These are phyloP conservation scores for Pleurotus djamor DNA, from an alignment of 768 basidiomycete species.

Conservation along the genomic window DNA sequence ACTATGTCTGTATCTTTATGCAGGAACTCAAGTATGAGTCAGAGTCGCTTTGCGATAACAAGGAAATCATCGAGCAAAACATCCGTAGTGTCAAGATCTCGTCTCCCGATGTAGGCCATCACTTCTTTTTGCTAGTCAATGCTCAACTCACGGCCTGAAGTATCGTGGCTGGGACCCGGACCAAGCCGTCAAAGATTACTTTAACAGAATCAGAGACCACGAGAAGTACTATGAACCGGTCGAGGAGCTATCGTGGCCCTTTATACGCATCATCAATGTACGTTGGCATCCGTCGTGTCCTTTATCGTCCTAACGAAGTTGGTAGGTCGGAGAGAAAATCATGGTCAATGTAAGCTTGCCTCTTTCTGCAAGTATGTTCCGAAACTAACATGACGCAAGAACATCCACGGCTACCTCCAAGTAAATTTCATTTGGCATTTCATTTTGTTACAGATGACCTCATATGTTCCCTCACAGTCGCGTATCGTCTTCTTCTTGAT, in stretches of 20 bases:
- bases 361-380: too few species aligned
- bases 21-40: not conserved
- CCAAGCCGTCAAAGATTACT: constrained; percentile 90
- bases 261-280: constrained; percentile 92
- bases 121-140: not conserved
- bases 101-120: constrained; percentile 77
- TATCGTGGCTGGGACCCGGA: constrained; percentile 94
- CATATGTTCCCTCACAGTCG: constrained; percentile 46
- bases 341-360: constrained; percentile 71
- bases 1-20: too few species aligned
- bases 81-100: constrained; percentile 98
- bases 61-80: constrained; percentile 91
- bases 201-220: constrained; percentile 81
- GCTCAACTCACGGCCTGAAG: constrained; percentile 36
- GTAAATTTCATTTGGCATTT: constrained; percentile 29
- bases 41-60: constrained; percentile 92
- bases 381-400: constrained; percentile 30
- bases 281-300: constrained; percentile 19
- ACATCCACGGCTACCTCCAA: constrained; percentile 88
- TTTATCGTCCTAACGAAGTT: not conserved
- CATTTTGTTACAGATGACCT: constrained; percentile 3
- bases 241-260: constrained; percentile 89
- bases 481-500: constrained; percentile 98
- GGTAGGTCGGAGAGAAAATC: constrained; percentile 91
- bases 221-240: constrained; percentile 90